Evolutionary conservation across 1,284 basidiomycete genomes (phyloP).

Genomic region (Ustilago sp.): DNA sequence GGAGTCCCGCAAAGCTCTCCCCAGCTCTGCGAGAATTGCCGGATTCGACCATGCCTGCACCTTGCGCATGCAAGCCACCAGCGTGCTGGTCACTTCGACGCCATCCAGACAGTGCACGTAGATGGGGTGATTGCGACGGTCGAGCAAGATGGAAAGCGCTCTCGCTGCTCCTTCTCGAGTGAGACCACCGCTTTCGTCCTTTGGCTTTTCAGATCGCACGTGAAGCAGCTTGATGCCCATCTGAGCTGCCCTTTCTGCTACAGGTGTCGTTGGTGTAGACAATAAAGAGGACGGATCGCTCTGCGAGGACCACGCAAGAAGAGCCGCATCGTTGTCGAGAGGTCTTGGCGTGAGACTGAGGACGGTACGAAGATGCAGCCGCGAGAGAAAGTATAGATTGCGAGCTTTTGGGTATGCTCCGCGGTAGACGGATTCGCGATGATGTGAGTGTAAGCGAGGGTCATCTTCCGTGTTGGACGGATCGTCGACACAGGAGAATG

Average conservation of each 20-base stretch:
- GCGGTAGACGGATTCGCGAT: slow-evolving; percentile 60
- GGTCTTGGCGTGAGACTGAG: slow-evolving; percentile 66
- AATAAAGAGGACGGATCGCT: slow-evolving; percentile 5
- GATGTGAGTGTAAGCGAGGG: slow-evolving; percentile 33
- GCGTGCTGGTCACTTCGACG: slow-evolving; percentile 60
- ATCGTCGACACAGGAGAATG: slow-evolving; percentile 39
- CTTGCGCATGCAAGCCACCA: slow-evolving; percentile 64
- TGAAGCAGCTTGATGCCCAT: slow-evolving; percentile 52
- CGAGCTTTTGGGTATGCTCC: slow-evolving; percentile 65
- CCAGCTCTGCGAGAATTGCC: slow-evolving; percentile 57
- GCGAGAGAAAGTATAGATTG: slow-evolving; percentile 63
- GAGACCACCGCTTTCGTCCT: slow-evolving; percentile 65
- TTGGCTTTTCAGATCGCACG: slow-evolving; percentile 64
- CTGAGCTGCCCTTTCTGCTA: slow-evolving; percentile 11
- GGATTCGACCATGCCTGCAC: slow-evolving; percentile 62
- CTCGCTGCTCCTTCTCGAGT: slow-evolving; percentile 59
- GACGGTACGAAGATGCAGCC: slow-evolving; percentile 61
- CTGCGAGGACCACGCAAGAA: slow-evolving; percentile 54
- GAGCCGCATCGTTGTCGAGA: slow-evolving; percentile 48
- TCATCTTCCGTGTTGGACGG: not conserved
- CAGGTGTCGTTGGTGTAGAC: not conserved
- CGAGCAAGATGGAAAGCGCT: slow-evolving; percentile 57
- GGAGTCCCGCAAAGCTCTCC: slow-evolving; percentile 53
- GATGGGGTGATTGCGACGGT: slow-evolving; percentile 60
- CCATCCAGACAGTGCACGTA: slow-evolving; percentile 68